Base-by-base conservation (phyloP, 805 yeast genomes). In the Hanseniaspora vineae region DNA sequence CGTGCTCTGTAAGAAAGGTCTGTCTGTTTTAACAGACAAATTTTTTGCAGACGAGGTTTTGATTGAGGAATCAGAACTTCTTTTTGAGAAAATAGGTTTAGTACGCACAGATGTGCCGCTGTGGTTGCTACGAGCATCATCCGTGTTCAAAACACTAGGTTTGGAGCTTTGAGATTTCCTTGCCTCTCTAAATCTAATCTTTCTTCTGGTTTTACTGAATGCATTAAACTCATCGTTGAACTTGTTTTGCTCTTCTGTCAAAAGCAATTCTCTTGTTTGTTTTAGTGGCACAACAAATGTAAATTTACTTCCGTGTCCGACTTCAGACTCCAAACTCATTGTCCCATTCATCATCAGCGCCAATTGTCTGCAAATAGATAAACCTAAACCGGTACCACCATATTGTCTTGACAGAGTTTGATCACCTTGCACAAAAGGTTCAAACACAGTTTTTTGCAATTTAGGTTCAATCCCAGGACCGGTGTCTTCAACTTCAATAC, bases 391-490 rank as follows among this genome's bases (percentile, higher is more conserved):
- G 0, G 97, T 92, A 54, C 98, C 98, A 50, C 97, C 97, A 59
- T 84, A 81, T 49, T 89, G 85, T 58, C 95, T 73, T 5, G 95
- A 84, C 29, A 87, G 70, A 0, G 96, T 87, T 62, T 88, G 96
- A 59, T 90, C 97, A 46, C 97, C 98, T 66, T 90, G 98, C 17
- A 89, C 88, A 68, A 90, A 90, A 1, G 97, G 97, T 58, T 92
- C 97, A 63, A 90, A 90, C 1, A 90, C 94, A 51, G 83, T 78
- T 42, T 79, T 79, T 58, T 85, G 96, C 47, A 88, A 64, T 1
- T 81, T 78, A 13, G 81, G 79, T 39, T 86, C 94, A 46, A 90
- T 89, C 50, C 98, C 98, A 0, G 97, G 89, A 3, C 98, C 97
- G 0, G 95, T 86, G 61, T 90, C 98, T 35, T 72, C 73, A 12